Percentiles rank a stretch among this genome's conserved stretches.
Conservation (phyloP, 225 moss, liverwort and hornwort species). For the Rhytidiadelphus loreus region DNA sequence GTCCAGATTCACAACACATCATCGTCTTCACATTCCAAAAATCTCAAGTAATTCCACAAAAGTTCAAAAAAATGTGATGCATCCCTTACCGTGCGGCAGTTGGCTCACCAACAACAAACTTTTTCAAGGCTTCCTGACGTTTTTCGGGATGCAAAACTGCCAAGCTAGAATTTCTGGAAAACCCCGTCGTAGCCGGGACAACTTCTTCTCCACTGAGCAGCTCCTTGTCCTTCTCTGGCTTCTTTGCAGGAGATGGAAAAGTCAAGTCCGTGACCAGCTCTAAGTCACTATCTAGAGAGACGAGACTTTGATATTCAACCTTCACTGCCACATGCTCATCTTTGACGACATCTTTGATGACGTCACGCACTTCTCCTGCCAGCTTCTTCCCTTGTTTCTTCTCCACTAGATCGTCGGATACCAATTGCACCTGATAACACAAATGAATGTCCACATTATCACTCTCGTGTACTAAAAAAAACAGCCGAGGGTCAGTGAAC, state of each 20-base stretch:
- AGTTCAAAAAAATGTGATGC: not conserved
- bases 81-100: not conserved
- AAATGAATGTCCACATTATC: not conserved
- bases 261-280: slow-evolving; percentile 20
- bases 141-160: not conserved
- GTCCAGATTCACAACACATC: not conserved
- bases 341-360: not conserved
- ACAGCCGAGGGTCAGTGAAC: not conserved
- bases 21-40: not conserved
- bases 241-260: not conserved
- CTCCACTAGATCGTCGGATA: slow-evolving; percentile 16
- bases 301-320: slow-evolving; percentile 5
- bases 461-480: not conserved
- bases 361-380: slow-evolving; percentile 14
- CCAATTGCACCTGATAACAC: slow-evolving; percentile 26
- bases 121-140: slow-evolving; percentile 6
- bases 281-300: not conserved
- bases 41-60: not conserved
- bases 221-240: not conserved
- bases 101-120: not conserved
- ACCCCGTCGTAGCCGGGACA: not conserved
- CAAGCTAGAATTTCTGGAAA: slow-evolving; percentile 13
- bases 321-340: slow-evolving; percentile 7
- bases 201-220: not conserved
- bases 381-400: slow-evolving; percentile 1